These are phyloP conservation scores for Saccharomycopsis schoenii DNA, from an alignment of 805 yeast genomes.

Conservation along the genomic window DNA sequence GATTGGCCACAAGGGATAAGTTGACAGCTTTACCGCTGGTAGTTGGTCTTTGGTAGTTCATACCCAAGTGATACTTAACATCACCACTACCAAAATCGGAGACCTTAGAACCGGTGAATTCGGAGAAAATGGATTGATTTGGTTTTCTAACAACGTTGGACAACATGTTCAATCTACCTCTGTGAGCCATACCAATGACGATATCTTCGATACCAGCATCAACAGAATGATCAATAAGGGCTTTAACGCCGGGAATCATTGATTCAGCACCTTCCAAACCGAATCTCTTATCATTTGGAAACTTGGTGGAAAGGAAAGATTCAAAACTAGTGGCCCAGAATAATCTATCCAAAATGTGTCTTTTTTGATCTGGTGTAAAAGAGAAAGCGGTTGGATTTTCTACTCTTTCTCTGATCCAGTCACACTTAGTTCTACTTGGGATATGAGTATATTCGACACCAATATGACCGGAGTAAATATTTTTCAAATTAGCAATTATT, in stretches of 20 bases:
- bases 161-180: constrained; percentile 97
- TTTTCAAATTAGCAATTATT: constrained; percentile 68
- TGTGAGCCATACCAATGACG: constrained; percentile 98
- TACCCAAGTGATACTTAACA: constrained; percentile 97
- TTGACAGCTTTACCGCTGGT: constrained; percentile 95
- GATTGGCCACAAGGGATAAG: constrained; percentile 94
- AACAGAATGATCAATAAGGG: constrained; percentile 87
- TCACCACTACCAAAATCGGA: constrained; percentile 98
- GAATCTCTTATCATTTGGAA: constrained; percentile 97
- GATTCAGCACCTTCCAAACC: constrained; percentile 99
- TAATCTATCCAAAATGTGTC: constrained; percentile 91
- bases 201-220: constrained; percentile 91
- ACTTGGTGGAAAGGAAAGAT: constrained; percentile 83
- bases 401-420: constrained; percentile 95
- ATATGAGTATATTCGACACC: constrained; percentile 96
- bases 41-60: constrained; percentile 98
- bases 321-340: constrained; percentile 96
- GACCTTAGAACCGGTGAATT: constrained; percentile 84
- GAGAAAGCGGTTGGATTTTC: constrained; percentile 86
- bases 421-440: constrained; percentile 90
- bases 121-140: constrained; percentile 93
- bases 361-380: constrained; percentile 79
- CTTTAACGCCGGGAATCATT: constrained; percentile 93
- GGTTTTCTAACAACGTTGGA: constrained; percentile 98
- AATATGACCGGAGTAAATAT: constrained; percentile 75